These are phyloP conservation scores for Choanephora cucurbitarum DNA, from an alignment of 371 early-diverging fungal genomes.

Conservation along the genomic window DNA sequence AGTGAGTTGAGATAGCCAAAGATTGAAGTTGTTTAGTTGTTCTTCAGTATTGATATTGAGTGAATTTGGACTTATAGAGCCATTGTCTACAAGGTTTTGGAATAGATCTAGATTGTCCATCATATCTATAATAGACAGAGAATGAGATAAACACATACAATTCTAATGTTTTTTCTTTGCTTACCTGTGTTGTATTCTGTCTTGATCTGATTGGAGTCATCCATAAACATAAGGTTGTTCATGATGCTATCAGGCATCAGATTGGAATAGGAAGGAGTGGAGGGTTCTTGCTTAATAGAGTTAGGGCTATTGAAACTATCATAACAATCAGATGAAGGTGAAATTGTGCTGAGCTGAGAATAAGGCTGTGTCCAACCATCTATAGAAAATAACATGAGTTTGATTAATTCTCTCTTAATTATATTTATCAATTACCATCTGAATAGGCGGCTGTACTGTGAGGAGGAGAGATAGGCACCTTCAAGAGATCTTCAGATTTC, in stretches of 20 bases:
- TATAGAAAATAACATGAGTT: neutral
- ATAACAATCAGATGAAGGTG: slow-evolving; percentile 24
- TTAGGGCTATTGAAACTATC: slow-evolving; percentile 19
- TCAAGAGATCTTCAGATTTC: neutral
- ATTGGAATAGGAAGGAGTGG: slow-evolving; percentile 12
- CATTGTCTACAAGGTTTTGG: slow-evolving; percentile 23
- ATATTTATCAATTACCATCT: slow-evolving; percentile 28
- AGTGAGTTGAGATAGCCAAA: slow-evolving; percentile 22
- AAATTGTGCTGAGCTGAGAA: slow-evolving; percentile 6
- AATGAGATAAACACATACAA: no score
- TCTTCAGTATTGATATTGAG: slow-evolving; percentile 20
- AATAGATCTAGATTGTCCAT: slow-evolving; percentile 16
- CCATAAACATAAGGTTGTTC: slow-evolving; percentile 23
- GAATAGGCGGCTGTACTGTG: slow-evolving; percentile 23
- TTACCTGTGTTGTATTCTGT: slow-evolving; percentile 31
- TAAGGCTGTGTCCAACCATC: slow-evolving; percentile 20
- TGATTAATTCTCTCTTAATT: no score
- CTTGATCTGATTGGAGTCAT: slow-evolving; percentile 19
- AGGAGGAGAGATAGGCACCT: slow-evolving; percentile 27
- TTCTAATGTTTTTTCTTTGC: no score
- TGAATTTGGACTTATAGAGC: slow-evolving; percentile 15
- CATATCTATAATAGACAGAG: neutral
- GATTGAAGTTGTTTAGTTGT: slow-evolving; percentile 20
- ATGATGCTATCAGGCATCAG: slow-evolving; percentile 17
- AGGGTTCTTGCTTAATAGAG: slow-evolving; percentile 25